These are phyloP conservation scores for Aspergillus egyptiacus DNA, from an alignment of 495 filamentous ascomycete species.

Conservation along the genomic window DNA sequence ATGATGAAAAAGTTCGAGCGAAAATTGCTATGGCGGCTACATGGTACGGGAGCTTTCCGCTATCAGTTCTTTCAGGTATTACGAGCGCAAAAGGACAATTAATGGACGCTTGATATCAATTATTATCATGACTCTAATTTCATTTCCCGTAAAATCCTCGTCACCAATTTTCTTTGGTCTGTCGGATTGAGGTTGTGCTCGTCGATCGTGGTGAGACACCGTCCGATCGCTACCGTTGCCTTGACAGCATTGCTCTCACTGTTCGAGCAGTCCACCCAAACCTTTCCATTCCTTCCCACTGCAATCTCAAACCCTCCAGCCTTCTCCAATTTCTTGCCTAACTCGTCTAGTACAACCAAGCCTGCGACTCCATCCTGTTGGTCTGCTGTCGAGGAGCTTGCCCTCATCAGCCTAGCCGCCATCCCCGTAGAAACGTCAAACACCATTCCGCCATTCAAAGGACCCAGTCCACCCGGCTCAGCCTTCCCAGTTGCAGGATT, in stretches of 20 bases:
- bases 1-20: background rate
- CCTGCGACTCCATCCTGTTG: slow-evolving; percentile 55
- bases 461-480: slow-evolving; percentile 82
- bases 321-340: slow-evolving; percentile 67
- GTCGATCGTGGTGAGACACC: slow-evolving; percentile 72
- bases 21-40: background rate
- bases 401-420: slow-evolving; percentile 61
- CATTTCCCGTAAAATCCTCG: slow-evolving; percentile 53
- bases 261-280: slow-evolving; percentile 74
- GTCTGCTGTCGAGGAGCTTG: slow-evolving; percentile 51
- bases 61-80: background rate
- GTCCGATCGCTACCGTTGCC: slow-evolving; percentile 71
- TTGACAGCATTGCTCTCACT: slow-evolving; percentile 51
- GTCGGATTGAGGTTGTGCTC: slow-evolving; percentile 56
- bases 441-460: slow-evolving; percentile 78
- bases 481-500: slow-evolving; percentile 79
- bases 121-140: slow-evolving; percentile 30
- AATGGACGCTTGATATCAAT: background rate
- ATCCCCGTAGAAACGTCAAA: slow-evolving; percentile 76
- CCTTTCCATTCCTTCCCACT: slow-evolving; percentile 85
- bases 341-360: slow-evolving; percentile 68
- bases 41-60: slow-evolving; percentile 6
- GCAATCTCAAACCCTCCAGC: slow-evolving; percentile 78
- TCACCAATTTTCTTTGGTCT: slow-evolving; percentile 76
- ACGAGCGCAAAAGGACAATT: background rate